Conservation (phyloP, 768 basidiomycete genomes). For the Ramaria sp. region DNA sequence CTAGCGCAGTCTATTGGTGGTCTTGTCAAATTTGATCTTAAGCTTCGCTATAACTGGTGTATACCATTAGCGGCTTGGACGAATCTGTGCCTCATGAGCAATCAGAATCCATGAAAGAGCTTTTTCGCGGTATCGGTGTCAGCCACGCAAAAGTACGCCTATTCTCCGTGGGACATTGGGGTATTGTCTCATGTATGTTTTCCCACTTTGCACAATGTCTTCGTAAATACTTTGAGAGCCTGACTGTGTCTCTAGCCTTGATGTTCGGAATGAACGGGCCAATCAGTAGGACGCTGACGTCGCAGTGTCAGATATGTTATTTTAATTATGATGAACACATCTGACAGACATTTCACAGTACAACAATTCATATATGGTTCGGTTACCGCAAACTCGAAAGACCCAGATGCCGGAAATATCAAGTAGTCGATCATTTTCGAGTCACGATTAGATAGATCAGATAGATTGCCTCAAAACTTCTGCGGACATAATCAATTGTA, state of each 20-base stretch:
- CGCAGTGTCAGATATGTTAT: background rate
- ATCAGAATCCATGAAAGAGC: slow-evolving; percentile 15
- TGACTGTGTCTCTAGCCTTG: background rate
- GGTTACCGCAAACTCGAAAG: background rate
- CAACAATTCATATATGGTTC: slow-evolving; percentile 2
- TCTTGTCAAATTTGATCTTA: background rate
- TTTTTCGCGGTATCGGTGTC: slow-evolving; percentile 14
- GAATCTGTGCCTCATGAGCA: slow-evolving; percentile 12
- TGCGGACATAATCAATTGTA: too few species aligned
- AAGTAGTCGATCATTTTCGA: background rate
- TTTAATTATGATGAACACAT: background rate
- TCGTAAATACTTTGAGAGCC: too few species aligned
- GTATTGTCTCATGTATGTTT: slow-evolving; percentile 8
- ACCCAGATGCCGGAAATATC: background rate
- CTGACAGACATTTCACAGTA: background rate
- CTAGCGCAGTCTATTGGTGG: background rate
- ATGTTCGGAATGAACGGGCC: slow-evolving; percentile 8
- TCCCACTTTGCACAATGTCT: background rate
- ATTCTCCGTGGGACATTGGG: slow-evolving; percentile 13
- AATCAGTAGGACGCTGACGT: background rate
- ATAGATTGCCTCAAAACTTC: too few species aligned
- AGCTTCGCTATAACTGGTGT: background rate
- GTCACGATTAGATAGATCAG: background rate
- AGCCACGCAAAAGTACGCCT: slow-evolving; percentile 7
- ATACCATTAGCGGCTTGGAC: slow-evolving; percentile 13